phyloP scores from a whole-genome alignment of 345 rosid species.

The Camelina laxa region DNA sequence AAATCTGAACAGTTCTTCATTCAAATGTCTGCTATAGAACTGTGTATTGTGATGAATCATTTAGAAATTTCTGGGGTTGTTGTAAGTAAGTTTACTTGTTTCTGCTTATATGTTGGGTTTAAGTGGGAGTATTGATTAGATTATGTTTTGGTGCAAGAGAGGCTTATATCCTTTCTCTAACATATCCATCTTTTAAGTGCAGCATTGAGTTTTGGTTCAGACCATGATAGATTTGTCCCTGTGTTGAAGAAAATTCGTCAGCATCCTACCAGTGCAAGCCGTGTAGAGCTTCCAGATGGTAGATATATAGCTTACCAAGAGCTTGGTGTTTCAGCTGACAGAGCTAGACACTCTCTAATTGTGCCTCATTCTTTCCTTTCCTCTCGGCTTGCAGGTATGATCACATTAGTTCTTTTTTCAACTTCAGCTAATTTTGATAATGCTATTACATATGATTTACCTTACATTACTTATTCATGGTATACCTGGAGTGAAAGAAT shows the following conservation, averaged over 20 bases:
- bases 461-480: constrained; percentile 49
- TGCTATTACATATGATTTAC: constrained; percentile 5
- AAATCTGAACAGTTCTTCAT: not conserved
- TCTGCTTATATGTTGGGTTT: not conserved
- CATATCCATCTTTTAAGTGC: too few relatives aligned
- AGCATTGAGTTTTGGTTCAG: too few relatives aligned
- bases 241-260: too few relatives aligned
- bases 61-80: not conserved
- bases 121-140: too few relatives aligned
- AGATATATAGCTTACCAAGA: constrained; percentile 74
- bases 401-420: not conserved
- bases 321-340: constrained; percentile 69
- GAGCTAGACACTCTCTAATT: constrained; percentile 74
- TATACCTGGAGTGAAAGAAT: constrained; percentile 71
- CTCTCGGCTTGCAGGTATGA: constrained; percentile 83
- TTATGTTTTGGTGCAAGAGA: too few relatives aligned
- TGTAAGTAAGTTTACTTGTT: constrained; percentile 3
- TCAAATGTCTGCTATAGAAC: not conserved
- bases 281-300: too few relatives aligned
- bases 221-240: too few relatives aligned
- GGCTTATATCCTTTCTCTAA: too few relatives aligned
- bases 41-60: not conserved
- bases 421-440: constrained; percentile 14
- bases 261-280: too few relatives aligned
- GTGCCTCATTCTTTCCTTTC: constrained; percentile 82